Conservation (phyloP, 2,329 filamentous ascomycete species). For the Phialophora tarda region DNA sequence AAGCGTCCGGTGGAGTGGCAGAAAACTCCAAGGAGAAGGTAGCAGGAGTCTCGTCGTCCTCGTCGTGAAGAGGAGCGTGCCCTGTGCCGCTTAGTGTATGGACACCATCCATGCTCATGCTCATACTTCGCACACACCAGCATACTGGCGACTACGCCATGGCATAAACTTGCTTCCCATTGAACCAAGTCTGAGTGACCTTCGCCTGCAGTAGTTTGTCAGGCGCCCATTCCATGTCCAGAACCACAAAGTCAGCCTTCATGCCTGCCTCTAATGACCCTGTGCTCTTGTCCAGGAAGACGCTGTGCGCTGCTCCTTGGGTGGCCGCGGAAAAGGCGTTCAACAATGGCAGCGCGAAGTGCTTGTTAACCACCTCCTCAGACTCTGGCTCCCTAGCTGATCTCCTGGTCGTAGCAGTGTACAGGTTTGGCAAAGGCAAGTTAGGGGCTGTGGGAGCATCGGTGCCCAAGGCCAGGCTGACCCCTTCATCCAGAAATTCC, state of each 20-base stretch:
- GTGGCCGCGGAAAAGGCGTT: slow-evolving; percentile 54
- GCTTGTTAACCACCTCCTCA: slow-evolving; percentile 50
- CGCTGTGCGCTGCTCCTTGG: slow-evolving; percentile 53
- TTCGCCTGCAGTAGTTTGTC: slow-evolving; percentile 50
- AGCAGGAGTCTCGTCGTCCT: slow-evolving; percentile 30
- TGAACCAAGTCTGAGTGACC: slow-evolving; percentile 55
- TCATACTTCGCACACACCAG: neutral
- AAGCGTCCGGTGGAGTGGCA: slow-evolving; percentile 17
- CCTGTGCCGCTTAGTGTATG: neutral
- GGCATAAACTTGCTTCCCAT: slow-evolving; percentile 45
- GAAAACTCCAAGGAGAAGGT: slow-evolving; percentile 30
- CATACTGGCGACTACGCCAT: slow-evolving; percentile 19
- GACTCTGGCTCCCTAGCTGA: slow-evolving; percentile 51
- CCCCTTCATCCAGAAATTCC: slow-evolving; percentile 56
- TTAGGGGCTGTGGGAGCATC: slow-evolving; percentile 58
- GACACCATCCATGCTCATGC: neutral
- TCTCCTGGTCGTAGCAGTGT: slow-evolving; percentile 56
- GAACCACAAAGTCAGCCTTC: slow-evolving; percentile 51
- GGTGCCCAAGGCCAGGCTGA: slow-evolving; percentile 54
- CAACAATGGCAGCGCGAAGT: slow-evolving; percentile 51
- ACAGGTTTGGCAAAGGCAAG: slow-evolving; percentile 54
- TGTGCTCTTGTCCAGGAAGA: slow-evolving; percentile 49
- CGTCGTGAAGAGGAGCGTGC: slow-evolving; percentile 12
- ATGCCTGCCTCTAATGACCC: slow-evolving; percentile 51
- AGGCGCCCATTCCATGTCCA: slow-evolving; percentile 49